Conservation (phyloP, 192 early-diverging fungal genomes). For the Linderina pennispora region DNA sequence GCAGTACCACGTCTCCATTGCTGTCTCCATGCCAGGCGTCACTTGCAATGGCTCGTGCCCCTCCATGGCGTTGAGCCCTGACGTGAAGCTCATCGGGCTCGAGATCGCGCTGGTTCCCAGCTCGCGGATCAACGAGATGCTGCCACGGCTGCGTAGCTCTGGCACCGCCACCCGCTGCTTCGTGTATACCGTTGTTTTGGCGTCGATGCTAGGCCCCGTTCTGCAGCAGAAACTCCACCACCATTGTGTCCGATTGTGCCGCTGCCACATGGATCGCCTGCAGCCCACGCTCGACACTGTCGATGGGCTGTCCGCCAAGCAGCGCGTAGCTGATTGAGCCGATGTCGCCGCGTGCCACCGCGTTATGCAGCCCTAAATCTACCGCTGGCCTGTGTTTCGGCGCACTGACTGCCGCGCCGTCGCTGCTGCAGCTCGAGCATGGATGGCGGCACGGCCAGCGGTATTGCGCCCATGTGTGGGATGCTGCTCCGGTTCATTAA, state of each 20-base stretch:
- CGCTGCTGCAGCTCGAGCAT: slow-evolving; percentile 2
- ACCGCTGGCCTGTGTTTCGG: too few relatives aligned
- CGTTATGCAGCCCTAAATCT: slow-evolving; percentile 36
- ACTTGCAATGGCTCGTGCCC: too few relatives aligned
- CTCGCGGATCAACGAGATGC: slow-evolving; percentile 26
- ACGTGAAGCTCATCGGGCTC: slow-evolving; percentile 16
- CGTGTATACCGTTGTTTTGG: slow-evolving; percentile 34
- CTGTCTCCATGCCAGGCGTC: not conserved
- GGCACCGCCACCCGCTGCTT: too few relatives aligned
- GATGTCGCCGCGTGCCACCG: slow-evolving; percentile 34
- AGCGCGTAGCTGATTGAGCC: slow-evolving; percentile 44
- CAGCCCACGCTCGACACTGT: slow-evolving; percentile 62
- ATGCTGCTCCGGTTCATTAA: too few relatives aligned
- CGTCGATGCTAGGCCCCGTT: slow-evolving; percentile 65
- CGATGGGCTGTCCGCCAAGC: slow-evolving; percentile 57
- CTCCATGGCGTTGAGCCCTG: slow-evolving; percentile 30
- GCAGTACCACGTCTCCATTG: slow-evolving; percentile 5
- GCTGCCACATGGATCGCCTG: slow-evolving; percentile 68
- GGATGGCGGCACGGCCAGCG: too few relatives aligned
- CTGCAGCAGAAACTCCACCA: slow-evolving; percentile 64
- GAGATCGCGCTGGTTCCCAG: slow-evolving; percentile 29
- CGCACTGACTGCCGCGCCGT: too few relatives aligned
- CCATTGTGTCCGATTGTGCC: slow-evolving; percentile 52
- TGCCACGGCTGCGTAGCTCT: slow-evolving; percentile 18
- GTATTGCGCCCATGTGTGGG: too few relatives aligned